Evolutionary conservation across 1,284 basidiomycete genomes (phyloP), one percentile per base, ranked within the genome.

Genomic region (Hortiboletus rubellus): DNA sequence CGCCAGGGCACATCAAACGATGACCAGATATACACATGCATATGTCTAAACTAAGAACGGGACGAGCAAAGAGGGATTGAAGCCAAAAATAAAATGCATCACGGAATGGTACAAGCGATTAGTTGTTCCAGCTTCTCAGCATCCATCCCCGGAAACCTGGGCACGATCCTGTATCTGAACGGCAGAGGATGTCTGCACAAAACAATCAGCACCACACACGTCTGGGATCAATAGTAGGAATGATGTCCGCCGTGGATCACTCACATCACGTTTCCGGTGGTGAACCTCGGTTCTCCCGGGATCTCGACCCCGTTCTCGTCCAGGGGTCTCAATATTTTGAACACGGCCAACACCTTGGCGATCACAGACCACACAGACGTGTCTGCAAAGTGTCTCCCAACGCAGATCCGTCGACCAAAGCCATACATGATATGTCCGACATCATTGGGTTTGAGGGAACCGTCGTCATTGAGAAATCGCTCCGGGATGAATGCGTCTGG

Each of bases 231-330:
- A 41, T 1, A 30, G 17, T 7, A 7, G 7, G 9, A 9, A 11
- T 40, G n/a, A 10, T 2, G 14, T 37, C 6, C 14, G 0, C 17
- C 22, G 27, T 15, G 15, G 10, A 41, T 17, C 6, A 64, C 64
- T 45, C 42, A 67, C 66, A 56, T 12, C 2, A 37, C n/a, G 18
- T 55, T 5, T 2, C 57, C 57, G n/a, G 8, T 44, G 2, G 55
- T 46, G 27, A 56, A 64, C 14, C 44, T 64, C 1, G 51, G 50
- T 43, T 65, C 50, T 7, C 59, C 46, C 0, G 36, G 18, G 3
- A 71, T 55, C 8, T 69, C 66, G 5, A 42, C 31, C 11, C 65
- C 65, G 17, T 66, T 41, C 11, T 51, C 46, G 24, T 66, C 66
- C 22, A 52, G 4, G 12, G 51, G 54, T 30, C 40, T 55, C 54